These are phyloP conservation scores for Fusarium sp. DNA, from an alignment of 2,329 filamentous ascomycete genomes.

Conservation along the genomic window DNA sequence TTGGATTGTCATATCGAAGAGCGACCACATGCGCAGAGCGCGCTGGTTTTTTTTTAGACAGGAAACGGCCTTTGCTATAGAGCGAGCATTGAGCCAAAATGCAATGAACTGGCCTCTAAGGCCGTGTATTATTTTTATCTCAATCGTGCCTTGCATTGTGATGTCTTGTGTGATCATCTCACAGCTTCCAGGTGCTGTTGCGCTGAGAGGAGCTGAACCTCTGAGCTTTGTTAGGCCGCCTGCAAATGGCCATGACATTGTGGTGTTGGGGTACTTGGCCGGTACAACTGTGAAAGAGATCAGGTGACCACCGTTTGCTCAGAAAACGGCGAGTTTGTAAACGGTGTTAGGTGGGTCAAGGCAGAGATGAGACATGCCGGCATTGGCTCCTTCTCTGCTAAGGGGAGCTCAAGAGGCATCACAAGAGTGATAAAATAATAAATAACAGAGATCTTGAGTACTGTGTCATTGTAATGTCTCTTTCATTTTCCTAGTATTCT, in stretches of 20 bases:
- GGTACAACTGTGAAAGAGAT: neutral
- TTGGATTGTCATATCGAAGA: constrained; percentile 21
- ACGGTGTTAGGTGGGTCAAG: constrained; percentile 5
- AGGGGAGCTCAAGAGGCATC: neutral
- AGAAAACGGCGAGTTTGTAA: neutral
- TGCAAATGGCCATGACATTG: too few relatives aligned
- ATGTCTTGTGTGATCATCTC: neutral
- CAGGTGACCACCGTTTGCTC: neutral
- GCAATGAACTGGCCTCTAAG: constrained; percentile 31
- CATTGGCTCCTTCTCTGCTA: neutral
- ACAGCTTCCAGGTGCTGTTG: neutral
- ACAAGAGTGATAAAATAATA: neutral
- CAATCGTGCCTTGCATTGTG: neutral
- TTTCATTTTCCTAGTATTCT: neutral
- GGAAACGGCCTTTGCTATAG: constrained; percentile 26
- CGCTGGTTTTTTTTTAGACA: constrained; percentile 7
- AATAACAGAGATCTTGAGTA: neutral
- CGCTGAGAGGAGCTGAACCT: neutral
- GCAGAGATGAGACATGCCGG: neutral
- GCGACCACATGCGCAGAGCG: constrained; percentile 3
- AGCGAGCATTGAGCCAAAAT: constrained; percentile 36
- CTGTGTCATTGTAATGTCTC: neutral
- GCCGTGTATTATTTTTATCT: constrained; percentile 5
- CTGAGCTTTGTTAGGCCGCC: neutral
- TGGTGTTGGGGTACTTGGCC: neutral